Percentiles rank a stretch among this genome's conserved stretches.
These are phyloP conservation scores for Phyllosticta paracitricarpa DNA, from an alignment of 2,329 filamentous ascomycete species.

Conservation along the genomic window DNA sequence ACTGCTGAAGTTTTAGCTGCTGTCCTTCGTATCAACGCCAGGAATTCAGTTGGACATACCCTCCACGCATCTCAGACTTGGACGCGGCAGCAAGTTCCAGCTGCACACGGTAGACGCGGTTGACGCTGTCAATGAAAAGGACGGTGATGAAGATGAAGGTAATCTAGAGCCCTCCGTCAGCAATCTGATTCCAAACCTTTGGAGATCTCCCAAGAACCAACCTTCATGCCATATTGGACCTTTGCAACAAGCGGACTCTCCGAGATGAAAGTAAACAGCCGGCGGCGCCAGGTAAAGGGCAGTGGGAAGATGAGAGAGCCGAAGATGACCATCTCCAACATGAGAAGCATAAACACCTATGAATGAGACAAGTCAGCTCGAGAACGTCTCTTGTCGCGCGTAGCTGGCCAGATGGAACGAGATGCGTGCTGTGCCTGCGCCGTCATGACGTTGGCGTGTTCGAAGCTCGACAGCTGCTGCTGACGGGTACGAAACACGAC, in stretches of 20 bases:
- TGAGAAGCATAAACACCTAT: conserved; percentile 73
- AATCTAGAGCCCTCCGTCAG: conserved; percentile 44
- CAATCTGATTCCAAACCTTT: not conserved
- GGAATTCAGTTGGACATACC: conserved; percentile 34
- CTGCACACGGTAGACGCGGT: conserved; percentile 93
- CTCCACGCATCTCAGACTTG: conserved; percentile 46
- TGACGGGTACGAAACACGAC: not conserved
- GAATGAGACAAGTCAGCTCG: not conserved
- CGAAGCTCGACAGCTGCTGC: conserved; percentile 6
- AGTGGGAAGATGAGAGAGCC: conserved; percentile 74
- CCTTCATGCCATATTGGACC: conserved; percentile 92
- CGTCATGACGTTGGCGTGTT: conserved; percentile 14
- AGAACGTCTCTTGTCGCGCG: not conserved
- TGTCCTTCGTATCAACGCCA: not conserved
- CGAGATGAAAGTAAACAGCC: conserved; percentile 92
- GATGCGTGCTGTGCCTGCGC: not conserved
- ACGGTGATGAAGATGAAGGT: conserved; percentile 99
- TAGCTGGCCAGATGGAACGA: conserved; percentile 9
- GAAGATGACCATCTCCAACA: conserved; percentile 76
- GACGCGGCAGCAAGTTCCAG: conserved; percentile 67
- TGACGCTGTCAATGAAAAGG: conserved; percentile 93
- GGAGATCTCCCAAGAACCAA: conserved; percentile 18
- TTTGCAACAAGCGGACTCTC: conserved; percentile 79
- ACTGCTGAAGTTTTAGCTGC: conserved; percentile 29
- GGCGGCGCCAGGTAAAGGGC: conserved; percentile 75